phyloP scores from a whole-genome alignment of 2,329 filamentous ascomycete species.

The Calonectria hongkongensis region DNA sequence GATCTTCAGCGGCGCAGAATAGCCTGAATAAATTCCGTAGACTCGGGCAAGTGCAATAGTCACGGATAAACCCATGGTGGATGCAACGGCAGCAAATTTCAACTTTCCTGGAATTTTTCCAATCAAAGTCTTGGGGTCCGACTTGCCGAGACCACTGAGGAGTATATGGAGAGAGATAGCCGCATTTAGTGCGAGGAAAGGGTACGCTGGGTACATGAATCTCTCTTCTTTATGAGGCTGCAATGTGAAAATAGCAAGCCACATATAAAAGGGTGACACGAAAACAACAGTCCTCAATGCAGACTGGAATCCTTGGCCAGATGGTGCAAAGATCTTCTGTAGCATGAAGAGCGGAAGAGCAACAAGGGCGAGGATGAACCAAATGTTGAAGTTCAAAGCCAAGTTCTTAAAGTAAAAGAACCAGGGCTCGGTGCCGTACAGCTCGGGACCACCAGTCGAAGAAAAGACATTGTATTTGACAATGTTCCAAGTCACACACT shows the following conservation, averaged over 20 bases:
- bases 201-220: constrained; percentile 99
- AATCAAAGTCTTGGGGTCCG: constrained; percentile 78
- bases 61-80: constrained; percentile 78
- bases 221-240: constrained; percentile 98
- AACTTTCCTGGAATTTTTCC: constrained; percentile 84
- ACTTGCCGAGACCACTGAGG: constrained; percentile 83
- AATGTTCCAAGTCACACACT: constrained; percentile 91
- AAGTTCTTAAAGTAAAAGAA: constrained; percentile 96
- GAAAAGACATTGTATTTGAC: constrained; percentile 97
- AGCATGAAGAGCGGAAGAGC: constrained; percentile 84
- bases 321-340: constrained; percentile 80
- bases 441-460: constrained; percentile 86
- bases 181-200: constrained; percentile 91
- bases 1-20: constrained; percentile 85
- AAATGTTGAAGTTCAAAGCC: constrained; percentile 94
- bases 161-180: constrained; percentile 89
- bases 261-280: constrained; percentile 91
- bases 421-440: constrained; percentile 98
- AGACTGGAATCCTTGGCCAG: constrained; percentile 78
- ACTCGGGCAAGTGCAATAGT: constrained; percentile 82
- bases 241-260: constrained; percentile 91
- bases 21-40: constrained; percentile 86
- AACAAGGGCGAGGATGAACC: constrained; percentile 87
- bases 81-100: constrained; percentile 80
- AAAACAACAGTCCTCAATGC: constrained; percentile 86